Conservation (phyloP, 2,329 filamentous ascomycete species). For the Cladosporium colombiae region DNA sequence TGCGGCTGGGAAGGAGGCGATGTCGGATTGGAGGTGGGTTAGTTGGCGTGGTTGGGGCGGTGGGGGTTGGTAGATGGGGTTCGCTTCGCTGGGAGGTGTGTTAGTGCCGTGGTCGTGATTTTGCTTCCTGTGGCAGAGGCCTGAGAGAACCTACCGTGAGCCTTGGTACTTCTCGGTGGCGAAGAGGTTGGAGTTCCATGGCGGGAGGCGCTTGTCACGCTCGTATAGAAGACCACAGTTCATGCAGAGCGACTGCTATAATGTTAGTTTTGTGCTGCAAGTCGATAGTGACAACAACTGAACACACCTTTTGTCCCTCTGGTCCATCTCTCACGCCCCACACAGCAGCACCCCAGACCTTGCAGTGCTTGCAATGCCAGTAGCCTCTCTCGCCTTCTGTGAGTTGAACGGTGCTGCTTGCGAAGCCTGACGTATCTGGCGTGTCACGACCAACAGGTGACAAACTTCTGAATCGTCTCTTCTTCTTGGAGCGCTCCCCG, state of each 20-base stretch:
- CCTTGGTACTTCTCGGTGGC: constrained; percentile 44
- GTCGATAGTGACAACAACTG: neutral
- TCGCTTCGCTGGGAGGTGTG: constrained; percentile 16
- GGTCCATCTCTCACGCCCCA: constrained; percentile 96
- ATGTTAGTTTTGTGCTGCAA: constrained; percentile 14
- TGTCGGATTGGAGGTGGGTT: constrained; percentile 35
- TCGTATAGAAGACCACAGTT: constrained; percentile 91
- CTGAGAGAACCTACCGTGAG: constrained; percentile 24
- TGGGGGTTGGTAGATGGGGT: constrained; percentile 19
- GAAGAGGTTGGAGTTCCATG: constrained; percentile 73
- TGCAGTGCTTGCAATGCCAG: constrained; percentile 89
- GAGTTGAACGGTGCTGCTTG: constrained; percentile 63
- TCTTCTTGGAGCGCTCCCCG: constrained; percentile 92
- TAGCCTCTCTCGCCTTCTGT: constrained; percentile 72
- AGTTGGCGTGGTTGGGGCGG: constrained; percentile 26
- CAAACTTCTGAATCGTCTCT: constrained; percentile 84
- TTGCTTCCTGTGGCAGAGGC: neutral
- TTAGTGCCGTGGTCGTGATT: neutral
- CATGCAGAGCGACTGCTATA: constrained; percentile 75
- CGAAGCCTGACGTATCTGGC: constrained; percentile 70
- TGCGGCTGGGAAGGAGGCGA: constrained; percentile 31
- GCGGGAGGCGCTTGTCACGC: constrained; percentile 78
- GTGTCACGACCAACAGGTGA: constrained; percentile 82
- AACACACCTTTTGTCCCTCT: constrained; percentile 73
- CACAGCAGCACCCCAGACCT: constrained; percentile 82